Conservation (phyloP, 192 early-diverging fungal species). For the Backusella sp. region DNA sequence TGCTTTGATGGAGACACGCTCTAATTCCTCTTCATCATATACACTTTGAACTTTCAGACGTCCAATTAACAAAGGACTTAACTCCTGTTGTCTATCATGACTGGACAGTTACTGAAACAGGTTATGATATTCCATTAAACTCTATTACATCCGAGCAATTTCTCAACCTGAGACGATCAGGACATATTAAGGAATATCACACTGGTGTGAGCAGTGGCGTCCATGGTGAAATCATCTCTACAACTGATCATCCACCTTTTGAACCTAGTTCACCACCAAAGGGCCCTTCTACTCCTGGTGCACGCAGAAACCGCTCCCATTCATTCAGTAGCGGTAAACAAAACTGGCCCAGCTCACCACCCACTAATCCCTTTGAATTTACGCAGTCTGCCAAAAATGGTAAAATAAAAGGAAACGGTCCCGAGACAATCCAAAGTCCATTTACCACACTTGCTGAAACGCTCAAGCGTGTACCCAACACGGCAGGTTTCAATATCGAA, state of each 20-base stretch:
- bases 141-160: slow-evolving; percentile 72
- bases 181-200: slow-evolving; percentile 41
- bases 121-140: slow-evolving; percentile 66
- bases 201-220: slow-evolving; percentile 31
- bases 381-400: slow-evolving; percentile 31
- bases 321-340: slow-evolving; percentile 33
- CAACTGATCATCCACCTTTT: slow-evolving; percentile 9
- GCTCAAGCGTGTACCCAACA: slow-evolving; percentile 68
- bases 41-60: slow-evolving; percentile 50
- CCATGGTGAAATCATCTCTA: slow-evolving; percentile 18
- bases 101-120: slow-evolving; percentile 78
- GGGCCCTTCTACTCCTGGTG: background rate
- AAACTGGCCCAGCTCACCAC: background rate
- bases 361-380: background rate
- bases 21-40: too few relatives aligned
- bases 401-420: slow-evolving; percentile 75
- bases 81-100: slow-evolving; percentile 92
- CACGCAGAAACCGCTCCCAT: slow-evolving; percentile 41
- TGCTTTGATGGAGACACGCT: background rate
- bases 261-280: background rate
- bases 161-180: slow-evolving; percentile 48
- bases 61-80: slow-evolving; percentile 88
- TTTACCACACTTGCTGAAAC: slow-evolving; percentile 84
- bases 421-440: slow-evolving; percentile 80
- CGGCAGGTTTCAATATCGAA: slow-evolving; percentile 91